Evolutionary conservation across 768 basidiomycete genomes (phyloP).

Genomic region (Pisolithus albus): DNA sequence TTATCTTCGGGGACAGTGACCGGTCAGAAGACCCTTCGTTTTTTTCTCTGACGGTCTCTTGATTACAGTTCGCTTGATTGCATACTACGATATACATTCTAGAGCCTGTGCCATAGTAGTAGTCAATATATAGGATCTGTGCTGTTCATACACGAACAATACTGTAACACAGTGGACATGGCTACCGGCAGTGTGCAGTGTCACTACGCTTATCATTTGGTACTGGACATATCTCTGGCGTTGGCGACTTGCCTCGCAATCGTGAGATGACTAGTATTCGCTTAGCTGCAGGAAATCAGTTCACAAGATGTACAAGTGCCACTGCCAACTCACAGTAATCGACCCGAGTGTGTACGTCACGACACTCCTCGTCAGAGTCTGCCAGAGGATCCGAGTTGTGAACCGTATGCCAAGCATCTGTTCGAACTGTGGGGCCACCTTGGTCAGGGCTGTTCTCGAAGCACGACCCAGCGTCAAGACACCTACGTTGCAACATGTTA

Average conservation of each 20-base stretch:
- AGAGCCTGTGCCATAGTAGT: constrained; percentile 11
- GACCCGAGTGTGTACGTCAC: constrained; percentile 55
- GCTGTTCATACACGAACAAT: neutral
- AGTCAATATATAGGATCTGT: constrained; percentile 9
- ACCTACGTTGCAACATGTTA: constrained; percentile 64
- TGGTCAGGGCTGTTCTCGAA: neutral
- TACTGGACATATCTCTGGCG: constrained; percentile 39
- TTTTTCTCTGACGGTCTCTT: constrained; percentile 13
- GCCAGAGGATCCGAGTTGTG: constrained; percentile 62
- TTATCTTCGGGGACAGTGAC: constrained; percentile 30
- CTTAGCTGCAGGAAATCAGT: constrained; percentile 36
- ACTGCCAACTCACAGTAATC: constrained; percentile 50
- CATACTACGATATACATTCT: constrained; percentile 21
- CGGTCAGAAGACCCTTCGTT: constrained; percentile 21
- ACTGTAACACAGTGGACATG: neutral
- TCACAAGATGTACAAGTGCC: constrained; percentile 1
- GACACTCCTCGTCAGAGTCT: constrained; percentile 68
- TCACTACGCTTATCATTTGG: neutral
- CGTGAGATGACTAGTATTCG: constrained; percentile 55
- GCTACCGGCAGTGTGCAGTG: too few species aligned
- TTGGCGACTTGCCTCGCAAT: constrained; percentile 49
- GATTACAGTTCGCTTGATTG: constrained; percentile 13
- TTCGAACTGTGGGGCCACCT: neutral
- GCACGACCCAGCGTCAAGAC: neutral
- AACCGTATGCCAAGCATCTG: constrained; percentile 70